These are phyloP conservation scores for Fonsecaea nubica DNA, from an alignment of 2,329 filamentous ascomycete genomes.

Conservation along the genomic window DNA sequence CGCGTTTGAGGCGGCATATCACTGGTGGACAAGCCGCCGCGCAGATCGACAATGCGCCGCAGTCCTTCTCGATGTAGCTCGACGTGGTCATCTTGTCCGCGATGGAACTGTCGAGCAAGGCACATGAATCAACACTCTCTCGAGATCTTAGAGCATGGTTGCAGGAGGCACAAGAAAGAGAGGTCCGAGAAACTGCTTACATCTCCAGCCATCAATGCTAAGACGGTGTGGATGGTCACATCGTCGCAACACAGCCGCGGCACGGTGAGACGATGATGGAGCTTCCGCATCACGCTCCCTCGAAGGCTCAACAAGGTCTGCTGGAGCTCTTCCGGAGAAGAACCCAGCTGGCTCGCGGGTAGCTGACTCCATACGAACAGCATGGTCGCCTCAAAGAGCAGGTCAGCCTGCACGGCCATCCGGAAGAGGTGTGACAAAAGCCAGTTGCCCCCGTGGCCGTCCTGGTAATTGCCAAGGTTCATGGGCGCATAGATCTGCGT, in stretches of 20 bases:
- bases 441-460: conserved; percentile 9
- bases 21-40: conserved; percentile 12
- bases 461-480: conserved; percentile 9
- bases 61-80: conserved; percentile 21
- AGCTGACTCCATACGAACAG: conserved; percentile 17
- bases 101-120: conserved; percentile 5
- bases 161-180: too few relatives aligned
- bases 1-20: conserved; percentile 12
- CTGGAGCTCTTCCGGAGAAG: conserved; percentile 15
- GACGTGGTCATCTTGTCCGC: conserved; percentile 16
- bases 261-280: conserved; percentile 21
- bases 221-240: conserved; percentile 19
- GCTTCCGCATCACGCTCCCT: conserved; percentile 17
- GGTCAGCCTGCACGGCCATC: conserved; percentile 15
- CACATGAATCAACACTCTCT: background rate
- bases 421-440: conserved; percentile 17
- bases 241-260: conserved; percentile 16
- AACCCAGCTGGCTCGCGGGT: background rate
- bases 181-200: background rate
- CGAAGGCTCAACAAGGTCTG: conserved; percentile 3
- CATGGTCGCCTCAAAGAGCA: conserved; percentile 17
- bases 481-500: conserved; percentile 9
- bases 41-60: conserved; percentile 19
- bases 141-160: too few relatives aligned
- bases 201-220: conserved; percentile 18